Evolutionary conservation across 805 yeast genomes (phyloP), one percentile per base, ranked within the genome.

Genomic region (Lachancea fermentati): DNA sequence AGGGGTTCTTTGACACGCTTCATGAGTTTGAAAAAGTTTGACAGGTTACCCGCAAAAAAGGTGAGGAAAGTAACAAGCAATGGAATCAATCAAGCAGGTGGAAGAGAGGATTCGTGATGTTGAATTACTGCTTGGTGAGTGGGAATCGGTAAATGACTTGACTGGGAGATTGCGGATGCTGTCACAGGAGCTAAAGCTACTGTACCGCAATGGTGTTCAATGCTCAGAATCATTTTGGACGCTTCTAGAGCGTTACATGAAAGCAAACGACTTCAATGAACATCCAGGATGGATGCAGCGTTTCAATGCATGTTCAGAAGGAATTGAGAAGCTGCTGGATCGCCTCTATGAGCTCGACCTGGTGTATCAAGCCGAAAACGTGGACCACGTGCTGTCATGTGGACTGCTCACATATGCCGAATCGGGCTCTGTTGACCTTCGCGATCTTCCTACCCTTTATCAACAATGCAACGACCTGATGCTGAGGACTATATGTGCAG

Each of bases 301-400:
- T 12, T 32, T 36, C 9, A 19, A 17, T n/a, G 30, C 32, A 5
- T 36, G 39, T 19, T 18, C 17, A 15, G 42, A 29, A 3, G 33
- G 34, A 5, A n/a, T 39, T 2, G 22, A 22, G 8, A 22, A 29
- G 15, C 29, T 34, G 9, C 17, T 39, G 29, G 19, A 14, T n/a
- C 22, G 29, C 14, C 19, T 39, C 24, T 16, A 12, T n/a, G 28
- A 29, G 14, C 19, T 39, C 17, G 42, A 39, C 14, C 3, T 39
- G 28, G 29, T 30, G 25, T 39, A 29, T 30, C 22, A 28, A 9
- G 37, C 14, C 14, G 26, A 22, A 22, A 19, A 29, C 14, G 22
- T 39, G 17, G 42, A 39, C 30, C 37, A 29, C 30, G 34, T 29
- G 29, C n/a, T 39, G 7, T 39, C 42, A 13, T 39, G 42, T 14